Percentiles rank a stretch among this genome's conserved stretches.
These are phyloP conservation scores for Phytopythium mirpurense DNA, from an alignment of 352 stramenopile species.

Conservation along the genomic window DNA sequence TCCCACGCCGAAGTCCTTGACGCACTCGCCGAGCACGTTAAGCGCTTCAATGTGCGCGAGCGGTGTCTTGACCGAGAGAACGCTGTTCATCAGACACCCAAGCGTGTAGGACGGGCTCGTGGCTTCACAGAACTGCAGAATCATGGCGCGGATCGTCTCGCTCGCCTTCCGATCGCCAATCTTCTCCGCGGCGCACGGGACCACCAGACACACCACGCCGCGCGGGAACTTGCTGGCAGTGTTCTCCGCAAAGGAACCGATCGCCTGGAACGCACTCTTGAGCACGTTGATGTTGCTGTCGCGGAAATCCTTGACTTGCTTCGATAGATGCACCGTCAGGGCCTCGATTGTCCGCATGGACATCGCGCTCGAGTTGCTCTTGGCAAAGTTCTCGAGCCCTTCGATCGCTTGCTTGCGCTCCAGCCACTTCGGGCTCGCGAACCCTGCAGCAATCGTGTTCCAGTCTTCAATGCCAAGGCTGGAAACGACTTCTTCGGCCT, in stretches of 20 bases:
- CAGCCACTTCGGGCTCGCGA: conserved; percentile 77
- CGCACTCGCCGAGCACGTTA: conserved; percentile 53
- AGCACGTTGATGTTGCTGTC: conserved; percentile 89
- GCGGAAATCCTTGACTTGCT: conserved; percentile 84
- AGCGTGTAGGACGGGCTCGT: conserved; percentile 72
- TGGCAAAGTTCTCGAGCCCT: conserved; percentile 51
- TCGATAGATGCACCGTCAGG: conserved; percentile 63
- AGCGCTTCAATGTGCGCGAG: conserved; percentile 71
- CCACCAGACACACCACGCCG: conserved; percentile 63
- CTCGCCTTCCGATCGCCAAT: conserved; percentile 77
- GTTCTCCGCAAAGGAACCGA: conserved; percentile 65
- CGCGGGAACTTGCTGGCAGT: conserved; percentile 58
- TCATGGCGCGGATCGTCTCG: conserved; percentile 64
- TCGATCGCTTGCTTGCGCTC: conserved; percentile 80
- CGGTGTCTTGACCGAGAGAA: conserved; percentile 75
- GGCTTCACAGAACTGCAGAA: conserved; percentile 71
- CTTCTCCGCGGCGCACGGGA: conserved; percentile 73
- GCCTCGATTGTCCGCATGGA: conserved; percentile 64
- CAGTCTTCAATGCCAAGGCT: conserved; percentile 64
- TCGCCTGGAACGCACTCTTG: conserved; percentile 77
- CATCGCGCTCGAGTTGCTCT: conserved; percentile 44
- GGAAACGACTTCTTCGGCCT: conserved; percentile 53
- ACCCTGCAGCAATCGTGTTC: conserved; percentile 42
- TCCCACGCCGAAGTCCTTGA: conserved; percentile 72
- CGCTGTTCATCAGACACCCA: conserved; percentile 68